These are phyloP conservation scores for Chytriomyces sp. DNA, from an alignment of 192 early-diverging fungal genomes.

Conservation along the genomic window DNA sequence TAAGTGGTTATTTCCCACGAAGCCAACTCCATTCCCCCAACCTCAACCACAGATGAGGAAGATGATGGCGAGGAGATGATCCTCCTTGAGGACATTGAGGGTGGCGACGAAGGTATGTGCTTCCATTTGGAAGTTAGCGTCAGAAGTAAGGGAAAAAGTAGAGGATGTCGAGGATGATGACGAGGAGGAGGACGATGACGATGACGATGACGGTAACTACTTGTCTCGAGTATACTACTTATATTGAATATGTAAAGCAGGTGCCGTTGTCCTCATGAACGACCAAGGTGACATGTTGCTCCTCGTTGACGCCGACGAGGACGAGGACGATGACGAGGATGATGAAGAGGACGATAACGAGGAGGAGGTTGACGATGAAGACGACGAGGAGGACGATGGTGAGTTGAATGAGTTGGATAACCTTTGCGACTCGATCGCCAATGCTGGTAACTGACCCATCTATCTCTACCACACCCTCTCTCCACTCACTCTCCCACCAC, in stretches of 20 bases:
- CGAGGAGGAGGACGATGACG: background rate
- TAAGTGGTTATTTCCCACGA: background rate
- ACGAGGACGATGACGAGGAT: background rate
- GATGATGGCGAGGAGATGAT: background rate
- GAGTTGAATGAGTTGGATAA: background rate
- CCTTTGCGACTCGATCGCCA: background rate
- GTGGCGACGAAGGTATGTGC: background rate
- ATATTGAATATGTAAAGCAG: background rate
- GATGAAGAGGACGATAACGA: background rate
- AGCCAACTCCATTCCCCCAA: background rate
- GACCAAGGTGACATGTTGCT: background rate
- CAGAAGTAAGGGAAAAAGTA: background rate
- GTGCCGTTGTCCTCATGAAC: background rate
- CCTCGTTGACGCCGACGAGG: background rate
- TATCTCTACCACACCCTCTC: background rate
- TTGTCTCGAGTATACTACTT: background rate
- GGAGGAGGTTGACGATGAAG: background rate
- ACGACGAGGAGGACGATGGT: background rate
- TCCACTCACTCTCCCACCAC: background rate
- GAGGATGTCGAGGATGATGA: background rate
- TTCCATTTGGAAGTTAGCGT: background rate
- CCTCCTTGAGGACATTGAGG: background rate
- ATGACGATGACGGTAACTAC: background rate
- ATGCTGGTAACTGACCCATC: background rate
- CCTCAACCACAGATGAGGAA: background rate